phyloP scores from a whole-genome alignment of 371 early-diverging fungal genomes.

The Syncephalastrum monosporum region DNA sequence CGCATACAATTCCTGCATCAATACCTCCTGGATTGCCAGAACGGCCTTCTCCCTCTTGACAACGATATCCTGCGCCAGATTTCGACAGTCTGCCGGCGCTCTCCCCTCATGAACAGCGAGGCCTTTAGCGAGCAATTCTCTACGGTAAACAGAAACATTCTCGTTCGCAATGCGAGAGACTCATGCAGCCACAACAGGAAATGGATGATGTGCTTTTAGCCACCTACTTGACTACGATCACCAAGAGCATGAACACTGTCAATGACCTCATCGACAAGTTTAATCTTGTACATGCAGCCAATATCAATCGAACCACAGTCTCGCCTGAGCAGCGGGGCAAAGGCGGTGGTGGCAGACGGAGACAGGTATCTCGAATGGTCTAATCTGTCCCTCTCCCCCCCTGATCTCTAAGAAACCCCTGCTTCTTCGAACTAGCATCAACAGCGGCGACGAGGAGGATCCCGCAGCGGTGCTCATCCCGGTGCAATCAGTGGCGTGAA shows the following conservation, averaged over 20 bases:
- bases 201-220: constrained; percentile 80
- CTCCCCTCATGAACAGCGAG: constrained; percentile 66
- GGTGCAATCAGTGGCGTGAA: no score
- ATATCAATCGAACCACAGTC: no score
- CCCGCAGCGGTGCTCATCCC: no score
- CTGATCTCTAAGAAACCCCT: no score
- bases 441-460: no score
- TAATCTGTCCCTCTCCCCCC: no score
- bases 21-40: constrained; percentile 71
- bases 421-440: no score
- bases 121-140: constrained; percentile 74
- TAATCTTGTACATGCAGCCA: constrained; percentile 36
- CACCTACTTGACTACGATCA: constrained; percentile 74
- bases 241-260: constrained; percentile 72
- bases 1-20: constrained; percentile 67
- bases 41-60: constrained; percentile 65
- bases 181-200: constrained; percentile 50
- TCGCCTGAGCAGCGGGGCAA: no score
- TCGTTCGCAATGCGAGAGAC: neutral
- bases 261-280: constrained; percentile 62
- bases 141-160: constrained; percentile 44
- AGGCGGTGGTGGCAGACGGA: constrained; percentile 7
- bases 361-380: no score
- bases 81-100: constrained; percentile 67
- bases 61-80: constrained; percentile 80